Evolutionary conservation across 495 filamentous ascomycete species (phyloP).

Genomic region (Penicillium argentinense): DNA sequence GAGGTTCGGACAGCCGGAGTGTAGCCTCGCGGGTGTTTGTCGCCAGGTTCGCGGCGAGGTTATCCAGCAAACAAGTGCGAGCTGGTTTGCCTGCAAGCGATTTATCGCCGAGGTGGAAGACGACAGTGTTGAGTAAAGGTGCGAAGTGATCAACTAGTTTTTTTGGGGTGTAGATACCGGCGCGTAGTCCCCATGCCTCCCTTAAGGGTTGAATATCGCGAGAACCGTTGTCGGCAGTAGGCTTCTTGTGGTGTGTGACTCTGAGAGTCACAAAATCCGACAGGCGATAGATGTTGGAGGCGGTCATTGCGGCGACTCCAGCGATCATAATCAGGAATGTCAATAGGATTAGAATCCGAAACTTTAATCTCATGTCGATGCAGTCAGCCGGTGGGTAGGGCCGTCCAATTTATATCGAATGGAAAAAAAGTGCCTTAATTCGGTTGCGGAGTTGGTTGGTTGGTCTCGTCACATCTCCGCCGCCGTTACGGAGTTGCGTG

Average conservation of each 20-base stretch:
- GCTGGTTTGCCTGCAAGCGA: slow-evolving; percentile 9
- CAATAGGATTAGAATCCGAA: neutral
- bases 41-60: slow-evolving; percentile 25
- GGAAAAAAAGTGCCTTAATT: too few relatives aligned
- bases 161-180: slow-evolving; percentile 30
- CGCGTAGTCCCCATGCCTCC: slow-evolving; percentile 6
- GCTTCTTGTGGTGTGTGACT: neutral
- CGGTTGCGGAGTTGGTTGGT: too few relatives aligned
- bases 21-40: slow-evolving; percentile 32
- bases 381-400: too few relatives aligned
- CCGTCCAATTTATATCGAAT: too few relatives aligned
- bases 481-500: slow-evolving; percentile 3
- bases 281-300: slow-evolving; percentile 4
- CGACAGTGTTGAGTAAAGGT: slow-evolving; percentile 28
- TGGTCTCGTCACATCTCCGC: neutral
- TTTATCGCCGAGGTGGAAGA: slow-evolving; percentile 25
- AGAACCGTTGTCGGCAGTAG: neutral
- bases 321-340: slow-evolving; percentile 2
- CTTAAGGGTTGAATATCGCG: slow-evolving; percentile 1
- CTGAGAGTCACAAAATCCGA: neutral
- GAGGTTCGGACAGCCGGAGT: slow-evolving; percentile 12
- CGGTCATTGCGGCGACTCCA: slow-evolving; percentile 1
- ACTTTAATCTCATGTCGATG: neutral
- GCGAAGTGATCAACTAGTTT: slow-evolving; percentile 28
- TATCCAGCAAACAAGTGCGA: slow-evolving; percentile 25